Evolutionary conservation across 2,329 filamentous ascomycete species (phyloP).

Genomic region (Apiospora arundinis): DNA sequence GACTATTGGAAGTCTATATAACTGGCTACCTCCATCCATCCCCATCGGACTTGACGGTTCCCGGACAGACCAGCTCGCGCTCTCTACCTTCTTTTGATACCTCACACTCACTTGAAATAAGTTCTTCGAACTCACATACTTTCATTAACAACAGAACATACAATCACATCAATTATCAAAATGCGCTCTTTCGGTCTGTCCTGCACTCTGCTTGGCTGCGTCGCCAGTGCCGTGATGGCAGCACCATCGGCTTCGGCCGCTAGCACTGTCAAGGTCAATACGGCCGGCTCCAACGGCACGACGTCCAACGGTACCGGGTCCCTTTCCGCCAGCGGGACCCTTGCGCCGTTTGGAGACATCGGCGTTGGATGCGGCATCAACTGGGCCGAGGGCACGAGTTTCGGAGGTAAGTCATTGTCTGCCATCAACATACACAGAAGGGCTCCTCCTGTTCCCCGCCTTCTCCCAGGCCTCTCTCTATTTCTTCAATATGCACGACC

Average conservation of each 20-base stretch:
- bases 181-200: background rate
- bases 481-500: background rate
- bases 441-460: background rate
- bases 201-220: background rate
- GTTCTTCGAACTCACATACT: background rate
- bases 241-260: background rate
- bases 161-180: background rate
- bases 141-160: background rate
- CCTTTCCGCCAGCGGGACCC: background rate
- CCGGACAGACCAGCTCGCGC: background rate
- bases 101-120: background rate
- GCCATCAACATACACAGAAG: background rate
- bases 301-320: background rate
- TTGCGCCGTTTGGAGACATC: conserved; percentile 15
- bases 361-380: conserved; percentile 16
- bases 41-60: background rate
- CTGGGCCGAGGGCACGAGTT: background rate
- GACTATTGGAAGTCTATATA: background rate
- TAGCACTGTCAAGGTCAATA: background rate
- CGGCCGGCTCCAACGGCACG: background rate
- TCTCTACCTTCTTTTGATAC: background rate
- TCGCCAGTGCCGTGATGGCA: background rate
- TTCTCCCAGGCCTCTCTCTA: background rate
- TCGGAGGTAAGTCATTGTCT: background rate
- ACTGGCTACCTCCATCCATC: background rate